These are phyloP conservation scores for sweet orange (Citrus sinensis) DNA, from an alignment of 345 rosid species.

Conservation along the genomic window DNA sequence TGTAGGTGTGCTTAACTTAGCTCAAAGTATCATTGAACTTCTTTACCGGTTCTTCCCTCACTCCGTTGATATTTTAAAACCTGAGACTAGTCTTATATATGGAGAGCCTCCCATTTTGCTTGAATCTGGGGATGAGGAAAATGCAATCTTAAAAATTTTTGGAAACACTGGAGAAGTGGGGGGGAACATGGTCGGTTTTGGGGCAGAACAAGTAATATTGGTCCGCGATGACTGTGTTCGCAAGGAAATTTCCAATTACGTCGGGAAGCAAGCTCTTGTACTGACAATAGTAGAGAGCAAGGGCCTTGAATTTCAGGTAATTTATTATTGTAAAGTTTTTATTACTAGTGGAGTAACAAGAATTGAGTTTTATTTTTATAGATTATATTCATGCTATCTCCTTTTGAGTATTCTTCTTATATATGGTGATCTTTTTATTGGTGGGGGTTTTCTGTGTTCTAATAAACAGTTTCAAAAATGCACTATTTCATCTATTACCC, in stretches of 20 bases:
- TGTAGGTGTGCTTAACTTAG: slow-evolving; percentile 44
- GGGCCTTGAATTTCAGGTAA: slow-evolving; percentile 53
- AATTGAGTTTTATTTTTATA: background rate
- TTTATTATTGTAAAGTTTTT: background rate
- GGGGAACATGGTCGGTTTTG: slow-evolving; percentile 34
- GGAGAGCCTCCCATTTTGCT: no score
- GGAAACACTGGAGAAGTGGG: slow-evolving; percentile 20
- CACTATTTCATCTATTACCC: background rate
- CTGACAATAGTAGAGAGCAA: slow-evolving; percentile 43
- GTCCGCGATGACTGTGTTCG: slow-evolving; percentile 40
- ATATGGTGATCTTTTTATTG: background rate
- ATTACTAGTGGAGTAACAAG: background rate
- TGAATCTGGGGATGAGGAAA: no score
- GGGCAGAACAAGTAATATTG: slow-evolving; percentile 48
- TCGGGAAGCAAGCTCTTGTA: slow-evolving; percentile 51
- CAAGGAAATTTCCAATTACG: slow-evolving; percentile 21
- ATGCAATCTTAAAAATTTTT: slow-evolving; percentile 25
- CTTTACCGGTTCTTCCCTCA: slow-evolving; percentile 41
- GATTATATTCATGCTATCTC: background rate
- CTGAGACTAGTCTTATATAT: slow-evolving; percentile 8
- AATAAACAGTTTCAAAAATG: background rate
- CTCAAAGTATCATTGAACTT: slow-evolving; percentile 50
- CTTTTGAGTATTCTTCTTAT: background rate
- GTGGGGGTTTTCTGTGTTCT: background rate
- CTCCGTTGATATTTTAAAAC: slow-evolving; percentile 32